Base-by-base conservation (phyloP, 306 rosid genomes). In the Cicer pinnatifidum region DNA sequence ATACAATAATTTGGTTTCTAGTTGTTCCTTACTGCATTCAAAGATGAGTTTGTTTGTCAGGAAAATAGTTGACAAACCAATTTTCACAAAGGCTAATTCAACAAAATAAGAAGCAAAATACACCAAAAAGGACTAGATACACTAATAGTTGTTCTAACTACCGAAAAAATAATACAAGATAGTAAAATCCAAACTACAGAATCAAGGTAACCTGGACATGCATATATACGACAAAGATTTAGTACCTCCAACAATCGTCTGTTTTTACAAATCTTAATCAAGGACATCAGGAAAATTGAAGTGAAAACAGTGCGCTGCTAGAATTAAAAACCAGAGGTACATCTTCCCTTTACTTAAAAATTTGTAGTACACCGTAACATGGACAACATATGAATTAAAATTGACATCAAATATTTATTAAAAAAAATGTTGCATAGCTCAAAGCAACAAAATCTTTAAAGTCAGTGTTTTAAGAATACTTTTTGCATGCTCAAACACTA, bases 1-100 rank as follows among this genome's bases (percentile, higher is more conserved):
- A 69, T 94, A 94, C 46, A 94, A 72, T 82, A 94, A 79, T 89
- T 94, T 94, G 45, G 81, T 85, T 87, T 90, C 96, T 81, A 94
- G 20, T 51, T 94, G 97, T 85, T 91, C 97, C 78, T 89, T 94
- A 78, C 97, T 94, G 95, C 88, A 84, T 38, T 17, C n/a, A 16
- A 52, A 56, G 19, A 70, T 58, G 46, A 62, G 37, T 48, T 52
- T 28, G 57, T 71, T 70, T 35, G 69, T 35, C 69, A 66, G 44
- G 33, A 70, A 56, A 65, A 64, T 45, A 76, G 40, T 47, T 19
- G 6, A 60, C 50, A 54, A 19, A n/a, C 20, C 43, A 15, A 17
- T 41, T 57, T 28, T 60, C 53, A 23, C 39, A 69, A 51, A 58
- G 37, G 13, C 15, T 7, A 47, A 39, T 46, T 17, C 38, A 82